These are phyloP conservation scores for Calonectria pteridis DNA, from an alignment of 2,329 filamentous ascomycete species.

Conservation along the genomic window DNA sequence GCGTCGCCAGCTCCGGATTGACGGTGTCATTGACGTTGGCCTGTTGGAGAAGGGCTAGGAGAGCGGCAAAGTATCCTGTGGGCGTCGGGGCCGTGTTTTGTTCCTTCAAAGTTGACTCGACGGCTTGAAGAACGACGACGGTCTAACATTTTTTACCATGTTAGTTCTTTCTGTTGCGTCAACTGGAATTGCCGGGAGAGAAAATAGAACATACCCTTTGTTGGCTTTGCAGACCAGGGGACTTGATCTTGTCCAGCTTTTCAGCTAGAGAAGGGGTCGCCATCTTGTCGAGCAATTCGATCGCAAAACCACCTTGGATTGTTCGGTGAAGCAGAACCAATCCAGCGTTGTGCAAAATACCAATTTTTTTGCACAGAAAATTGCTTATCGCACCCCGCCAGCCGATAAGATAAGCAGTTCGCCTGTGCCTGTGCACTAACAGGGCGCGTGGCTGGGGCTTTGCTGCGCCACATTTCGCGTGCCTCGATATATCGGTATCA, in stretches of 20 bases:
- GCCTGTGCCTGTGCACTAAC: conserved; percentile 6
- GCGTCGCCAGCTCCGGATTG: conserved; percentile 85
- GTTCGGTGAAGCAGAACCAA: conserved; percentile 44
- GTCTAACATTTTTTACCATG: conserved; percentile 64
- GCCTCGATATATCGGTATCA: conserved; percentile 44
- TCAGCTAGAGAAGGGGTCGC: conserved; percentile 74
- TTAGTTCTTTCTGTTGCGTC: conserved; percentile 22
- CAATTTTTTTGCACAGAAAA: conserved; percentile 45
- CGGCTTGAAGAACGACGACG: conserved; percentile 86
- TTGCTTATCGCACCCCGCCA: conserved; percentile 47
- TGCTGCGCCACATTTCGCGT: conserved; percentile 31
- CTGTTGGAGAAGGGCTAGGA: conserved; percentile 87
- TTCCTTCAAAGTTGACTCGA: conserved; percentile 92
- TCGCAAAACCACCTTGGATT: conserved; percentile 43
- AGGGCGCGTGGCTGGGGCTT: conserved; percentile 23
- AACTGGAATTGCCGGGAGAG: background rate
- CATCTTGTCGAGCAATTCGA: conserved; percentile 56
- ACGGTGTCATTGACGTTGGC: conserved; percentile 76
- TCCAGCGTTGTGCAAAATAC: conserved; percentile 41
- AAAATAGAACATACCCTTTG: conserved; percentile 76
- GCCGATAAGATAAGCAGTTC: conserved; percentile 39
- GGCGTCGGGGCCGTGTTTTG: conserved; percentile 86
- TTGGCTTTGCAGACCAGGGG: conserved; percentile 95
- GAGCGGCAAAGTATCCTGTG: conserved; percentile 95
- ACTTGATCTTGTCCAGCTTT: conserved; percentile 97